Evolutionary conservation across 345 rosid species (phyloP).

Genomic region (Bruguiera sexangula): DNA sequence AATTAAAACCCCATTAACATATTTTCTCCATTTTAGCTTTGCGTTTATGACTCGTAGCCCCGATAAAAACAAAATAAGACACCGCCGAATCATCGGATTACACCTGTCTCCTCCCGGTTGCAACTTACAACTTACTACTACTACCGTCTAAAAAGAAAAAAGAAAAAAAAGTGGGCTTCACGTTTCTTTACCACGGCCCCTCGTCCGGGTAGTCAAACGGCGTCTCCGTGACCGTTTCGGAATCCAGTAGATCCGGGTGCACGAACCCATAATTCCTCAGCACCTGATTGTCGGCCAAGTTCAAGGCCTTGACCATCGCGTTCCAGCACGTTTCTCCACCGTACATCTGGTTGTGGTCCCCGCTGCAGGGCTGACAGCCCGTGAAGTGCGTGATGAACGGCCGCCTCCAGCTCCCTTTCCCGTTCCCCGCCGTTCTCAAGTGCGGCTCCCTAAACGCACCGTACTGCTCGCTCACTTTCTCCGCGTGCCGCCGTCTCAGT

Average conservation of each 20-base stretch:
- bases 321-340: conserved; percentile 71
- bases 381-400: conserved; percentile 90
- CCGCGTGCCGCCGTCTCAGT: conserved; percentile 76
- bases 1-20: too few relatives aligned
- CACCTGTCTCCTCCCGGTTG: too few relatives aligned
- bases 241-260: conserved; percentile 60
- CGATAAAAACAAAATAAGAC: too few relatives aligned
- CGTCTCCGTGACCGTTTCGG: conserved; percentile 46
- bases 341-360: conserved; percentile 75
- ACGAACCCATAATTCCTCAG: conserved; percentile 72
- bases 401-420: conserved; percentile 59
- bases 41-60: too few relatives aligned
- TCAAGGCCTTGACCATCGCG: conserved; percentile 77
- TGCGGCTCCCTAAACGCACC: conserved; percentile 55
- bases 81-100: too few relatives aligned
- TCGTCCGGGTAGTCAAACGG: conserved; percentile 84
- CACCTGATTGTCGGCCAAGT: conserved; percentile 96
- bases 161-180: neutral
- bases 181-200: conserved; percentile 55
- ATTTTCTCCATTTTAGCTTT: too few relatives aligned
- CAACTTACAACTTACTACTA: too few relatives aligned
- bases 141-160: too few relatives aligned
- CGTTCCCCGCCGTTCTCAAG: conserved; percentile 45
- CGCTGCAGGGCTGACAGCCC: conserved; percentile 95
- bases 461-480: conserved; percentile 77